These are phyloP conservation scores for Penicillium atrosanguineum DNA, from an alignment of 495 filamentous ascomycete genomes.

Conservation along the genomic window DNA sequence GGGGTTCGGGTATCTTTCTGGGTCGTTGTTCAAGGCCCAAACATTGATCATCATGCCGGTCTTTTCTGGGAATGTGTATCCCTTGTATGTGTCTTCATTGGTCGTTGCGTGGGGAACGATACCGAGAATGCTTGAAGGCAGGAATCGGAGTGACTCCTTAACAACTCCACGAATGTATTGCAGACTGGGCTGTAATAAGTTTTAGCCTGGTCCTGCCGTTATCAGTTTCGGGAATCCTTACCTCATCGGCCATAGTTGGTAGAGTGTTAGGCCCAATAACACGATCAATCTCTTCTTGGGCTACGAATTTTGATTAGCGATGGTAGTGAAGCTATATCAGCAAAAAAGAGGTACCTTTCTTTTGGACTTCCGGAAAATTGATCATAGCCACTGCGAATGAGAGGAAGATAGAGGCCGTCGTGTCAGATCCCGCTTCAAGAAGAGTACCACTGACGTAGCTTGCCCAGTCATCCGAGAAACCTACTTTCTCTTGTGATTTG, in stretches of 20 bases:
- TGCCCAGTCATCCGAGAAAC: no score
- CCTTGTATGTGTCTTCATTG: constrained; percentile 11
- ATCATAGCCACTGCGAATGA: constrained; percentile 44
- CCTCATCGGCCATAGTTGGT: no score
- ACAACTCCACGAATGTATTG: no score
- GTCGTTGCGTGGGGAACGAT: no score
- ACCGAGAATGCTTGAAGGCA: no score
- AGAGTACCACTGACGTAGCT: constrained; percentile 29
- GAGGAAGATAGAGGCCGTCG: constrained; percentile 33
- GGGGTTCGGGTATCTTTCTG: constrained; percentile 42
- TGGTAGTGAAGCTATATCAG: no score
- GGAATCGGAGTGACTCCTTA: no score
- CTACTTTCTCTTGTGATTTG: no score
- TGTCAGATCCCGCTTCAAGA: constrained; percentile 43
- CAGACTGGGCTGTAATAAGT: no score
- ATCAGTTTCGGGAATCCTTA: no score
- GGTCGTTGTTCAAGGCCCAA: constrained; percentile 47
- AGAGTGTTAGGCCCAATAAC: constrained; percentile 18
- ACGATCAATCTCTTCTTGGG: constrained; percentile 47
- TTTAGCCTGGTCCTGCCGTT: no score
- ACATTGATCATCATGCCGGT: constrained; percentile 43
- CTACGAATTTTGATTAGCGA: no score
- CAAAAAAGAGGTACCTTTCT: constrained; percentile 21
- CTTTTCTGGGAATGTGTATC: constrained; percentile 46
- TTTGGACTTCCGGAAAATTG: constrained; percentile 40